Conservation (phyloP, 164 flowering plant species). For the Taxillus chinensis region DNA sequence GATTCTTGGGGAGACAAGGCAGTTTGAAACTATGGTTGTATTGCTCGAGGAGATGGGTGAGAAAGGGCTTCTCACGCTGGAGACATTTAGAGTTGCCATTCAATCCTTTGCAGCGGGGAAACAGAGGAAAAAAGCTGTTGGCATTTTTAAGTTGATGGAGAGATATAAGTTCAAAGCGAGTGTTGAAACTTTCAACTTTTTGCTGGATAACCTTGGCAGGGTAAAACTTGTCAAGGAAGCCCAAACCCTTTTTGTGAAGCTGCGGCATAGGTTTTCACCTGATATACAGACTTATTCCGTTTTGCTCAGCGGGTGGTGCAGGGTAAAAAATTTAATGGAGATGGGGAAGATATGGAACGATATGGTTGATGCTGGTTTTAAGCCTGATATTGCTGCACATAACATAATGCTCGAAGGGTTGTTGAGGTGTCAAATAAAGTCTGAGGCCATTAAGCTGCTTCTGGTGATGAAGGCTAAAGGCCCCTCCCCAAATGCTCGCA, state of each 20-base stretch:
- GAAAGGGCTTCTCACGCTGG: conserved; percentile 53
- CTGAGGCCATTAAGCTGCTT: conserved; percentile 78
- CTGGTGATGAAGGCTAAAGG: conserved; percentile 80
- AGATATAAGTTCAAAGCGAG: conserved; percentile 49
- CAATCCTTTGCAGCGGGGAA: conserved; percentile 66
- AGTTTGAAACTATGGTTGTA: conserved; percentile 80
- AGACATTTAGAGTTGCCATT: conserved; percentile 60
- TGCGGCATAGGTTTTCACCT: conserved; percentile 55
- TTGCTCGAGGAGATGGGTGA: conserved; percentile 84
- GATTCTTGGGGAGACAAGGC: conserved; percentile 64
- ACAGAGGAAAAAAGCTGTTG: conserved; percentile 83
- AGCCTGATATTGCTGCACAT: conserved; percentile 74
- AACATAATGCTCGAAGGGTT: conserved; percentile 76
- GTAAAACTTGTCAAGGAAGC: conserved; percentile 85
- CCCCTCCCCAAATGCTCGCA: conserved; percentile 57
- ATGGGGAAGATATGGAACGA: conserved; percentile 81
- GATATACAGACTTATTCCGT: conserved; percentile 56
- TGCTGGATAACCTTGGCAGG: conserved; percentile 70
- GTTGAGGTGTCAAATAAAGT: conserved; percentile 35
- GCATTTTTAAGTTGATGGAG: conserved; percentile 74
- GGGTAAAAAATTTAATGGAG: conserved; percentile 58
- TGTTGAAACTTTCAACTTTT: conserved; percentile 48
- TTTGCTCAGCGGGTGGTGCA: conserved; percentile 87
- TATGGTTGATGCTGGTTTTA: conserved; percentile 69
- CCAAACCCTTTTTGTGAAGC: conserved; percentile 51